Conservation (phyloP, 1,284 basidiomycete genomes). For the Malassezia equina region DNA sequence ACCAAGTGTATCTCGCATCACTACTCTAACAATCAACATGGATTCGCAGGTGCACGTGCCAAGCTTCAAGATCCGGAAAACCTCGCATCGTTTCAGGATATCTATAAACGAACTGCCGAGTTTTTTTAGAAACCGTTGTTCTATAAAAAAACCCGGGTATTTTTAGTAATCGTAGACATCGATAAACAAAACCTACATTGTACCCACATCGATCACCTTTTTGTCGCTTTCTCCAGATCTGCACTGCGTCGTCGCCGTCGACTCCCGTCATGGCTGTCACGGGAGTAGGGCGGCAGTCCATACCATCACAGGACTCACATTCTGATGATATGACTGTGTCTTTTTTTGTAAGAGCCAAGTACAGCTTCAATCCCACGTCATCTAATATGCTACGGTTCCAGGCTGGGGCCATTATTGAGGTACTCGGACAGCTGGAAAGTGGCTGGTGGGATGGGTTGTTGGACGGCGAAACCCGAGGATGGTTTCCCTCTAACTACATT, state of each 20-base stretch:
- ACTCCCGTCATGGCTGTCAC: background rate
- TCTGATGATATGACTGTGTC: slow-evolving; percentile 9
- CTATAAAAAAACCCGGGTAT: background rate
- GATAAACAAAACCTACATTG: background rate
- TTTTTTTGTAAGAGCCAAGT: slow-evolving; percentile 81
- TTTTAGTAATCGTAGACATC: background rate
- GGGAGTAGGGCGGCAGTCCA: background rate
- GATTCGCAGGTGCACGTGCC: slow-evolving; percentile 63
- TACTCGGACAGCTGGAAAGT: slow-evolving; percentile 76
- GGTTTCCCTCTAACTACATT: slow-evolving; percentile 97
- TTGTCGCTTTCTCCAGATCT: background rate
- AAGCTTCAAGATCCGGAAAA: slow-evolving; percentile 59
- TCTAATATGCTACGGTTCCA: slow-evolving; percentile 76
- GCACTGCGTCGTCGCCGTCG: background rate
- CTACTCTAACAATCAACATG: slow-evolving; percentile 53
- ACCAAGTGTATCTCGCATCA: slow-evolving; percentile 55
- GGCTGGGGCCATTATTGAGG: slow-evolving; percentile 82
- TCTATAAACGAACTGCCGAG: slow-evolving; percentile 51
- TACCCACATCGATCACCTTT: background rate
- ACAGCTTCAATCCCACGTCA: slow-evolving; percentile 69
- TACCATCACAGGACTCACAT: background rate
- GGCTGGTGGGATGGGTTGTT: slow-evolving; percentile 99
- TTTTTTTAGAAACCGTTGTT: slow-evolving; percentile 15
- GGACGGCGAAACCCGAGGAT: slow-evolving; percentile 59
- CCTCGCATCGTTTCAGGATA: slow-evolving; percentile 59